These are phyloP conservation scores for Comarum palustre DNA, from an alignment of 306 rosid species.

Conservation along the genomic window DNA sequence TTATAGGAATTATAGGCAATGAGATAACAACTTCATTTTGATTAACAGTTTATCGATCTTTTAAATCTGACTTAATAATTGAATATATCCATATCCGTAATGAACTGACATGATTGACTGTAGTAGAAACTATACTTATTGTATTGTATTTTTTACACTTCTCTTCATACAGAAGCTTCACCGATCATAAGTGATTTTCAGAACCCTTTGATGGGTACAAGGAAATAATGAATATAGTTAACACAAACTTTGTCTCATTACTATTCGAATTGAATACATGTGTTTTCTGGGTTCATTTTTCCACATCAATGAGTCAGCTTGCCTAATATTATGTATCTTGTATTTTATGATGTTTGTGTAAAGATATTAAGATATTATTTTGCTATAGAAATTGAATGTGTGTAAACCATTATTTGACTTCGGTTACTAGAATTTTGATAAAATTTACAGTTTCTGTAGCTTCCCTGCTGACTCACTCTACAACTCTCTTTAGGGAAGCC, in stretches of 20 bases:
- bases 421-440: neutral
- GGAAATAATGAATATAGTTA: neutral
- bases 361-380: too few species aligned
- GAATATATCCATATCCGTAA: neutral
- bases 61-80: neutral
- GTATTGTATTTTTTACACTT: neutral
- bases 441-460: conserved; percentile 8
- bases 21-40: neutral
- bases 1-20: conserved; percentile 1
- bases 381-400: neutral
- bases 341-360: neutral
- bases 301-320: neutral
- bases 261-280: neutral
- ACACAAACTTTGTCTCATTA: neutral
- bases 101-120: neutral
- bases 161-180: conserved; percentile 1
- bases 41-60: neutral
- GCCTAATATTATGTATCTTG: neutral
- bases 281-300: neutral
- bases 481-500: conserved; percentile 13
- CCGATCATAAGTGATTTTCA: neutral
- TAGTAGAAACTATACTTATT: neutral
- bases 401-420: neutral
- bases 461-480: conserved; percentile 13
- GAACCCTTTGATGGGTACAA: neutral